Evolutionary conservation across 371 early-diverging fungal genomes (phyloP).

Genomic region (Haplosporangium sp.): DNA sequence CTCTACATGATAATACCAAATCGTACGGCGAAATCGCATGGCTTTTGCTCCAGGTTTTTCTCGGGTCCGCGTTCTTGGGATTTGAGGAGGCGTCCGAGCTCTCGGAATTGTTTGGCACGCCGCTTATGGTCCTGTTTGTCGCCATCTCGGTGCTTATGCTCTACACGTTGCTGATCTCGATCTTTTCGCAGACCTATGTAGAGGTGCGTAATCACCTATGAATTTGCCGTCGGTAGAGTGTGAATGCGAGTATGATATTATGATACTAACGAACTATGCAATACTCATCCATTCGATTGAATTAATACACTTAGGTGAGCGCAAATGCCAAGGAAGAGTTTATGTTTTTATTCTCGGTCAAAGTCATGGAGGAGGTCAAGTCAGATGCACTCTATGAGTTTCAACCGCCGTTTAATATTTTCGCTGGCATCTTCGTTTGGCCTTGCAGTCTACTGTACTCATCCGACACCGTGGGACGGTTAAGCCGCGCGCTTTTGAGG

Average conservation of each 20-base stretch:
- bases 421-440: conserved; percentile 43
- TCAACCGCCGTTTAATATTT: conserved; percentile 56
- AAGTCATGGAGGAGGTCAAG: conserved; percentile 58
- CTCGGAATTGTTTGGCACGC: conserved; percentile 46
- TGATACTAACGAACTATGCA: neutral
- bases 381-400: conserved; percentile 56
- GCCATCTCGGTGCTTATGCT: conserved; percentile 55
- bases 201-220: conserved; percentile 17
- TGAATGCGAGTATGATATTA: no score
- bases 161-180: conserved; percentile 54
- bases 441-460: conserved; percentile 43
- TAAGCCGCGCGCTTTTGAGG: conserved; percentile 46
- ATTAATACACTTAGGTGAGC: conserved; percentile 32
- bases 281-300: neutral
- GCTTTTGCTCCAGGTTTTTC: conserved; percentile 52
- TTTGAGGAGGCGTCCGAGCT: conserved; percentile 52
- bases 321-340: conserved; percentile 58
- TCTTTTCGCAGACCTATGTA: conserved; percentile 52
- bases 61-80: conserved; percentile 55
- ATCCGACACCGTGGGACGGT: conserved; percentile 17
- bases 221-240: no score
- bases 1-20: conserved; percentile 46
- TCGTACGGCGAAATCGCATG: conserved; percentile 53
- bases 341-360: conserved; percentile 56
- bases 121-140: conserved; percentile 55